phyloP scores from a whole-genome alignment of 768 basidiomycete species.

The Trametes maxima region DNA sequence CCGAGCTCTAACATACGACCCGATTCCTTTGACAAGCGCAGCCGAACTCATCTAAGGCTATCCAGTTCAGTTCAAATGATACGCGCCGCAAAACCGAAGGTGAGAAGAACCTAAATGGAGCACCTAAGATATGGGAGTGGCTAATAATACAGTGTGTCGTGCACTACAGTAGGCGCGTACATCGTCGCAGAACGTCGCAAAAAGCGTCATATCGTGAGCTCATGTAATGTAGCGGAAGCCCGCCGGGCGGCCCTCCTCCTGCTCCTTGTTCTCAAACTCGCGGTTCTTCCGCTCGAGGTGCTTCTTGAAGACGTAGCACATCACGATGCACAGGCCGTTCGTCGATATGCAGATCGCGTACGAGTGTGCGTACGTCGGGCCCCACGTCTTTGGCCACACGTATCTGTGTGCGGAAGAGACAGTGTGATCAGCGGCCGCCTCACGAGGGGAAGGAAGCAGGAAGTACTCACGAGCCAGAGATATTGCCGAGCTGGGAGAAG shows the following conservation, averaged over 20 bases:
- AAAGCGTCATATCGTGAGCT: background rate
- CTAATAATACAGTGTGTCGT: conserved; percentile 12
- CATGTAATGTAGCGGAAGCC: conserved; percentile 46
- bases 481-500: conserved; percentile 80
- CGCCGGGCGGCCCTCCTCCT: conserved; percentile 39
- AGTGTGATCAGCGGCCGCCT: conserved; percentile 1
- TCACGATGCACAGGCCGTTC: conserved; percentile 44
- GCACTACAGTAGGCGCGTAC: conserved; percentile 9
- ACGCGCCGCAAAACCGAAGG: no score
- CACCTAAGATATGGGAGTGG: background rate
- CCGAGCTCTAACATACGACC: no score
- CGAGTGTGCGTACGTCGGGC: conserved; percentile 67
- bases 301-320: conserved; percentile 39
- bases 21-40: no score
- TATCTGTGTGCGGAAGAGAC: conserved; percentile 43
- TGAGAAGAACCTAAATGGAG: no score
- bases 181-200: background rate
- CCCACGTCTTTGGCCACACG: conserved; percentile 70
- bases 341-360: conserved; percentile 74
- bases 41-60: no score
- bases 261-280: conserved; percentile 41
- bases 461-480: conserved; percentile 69
- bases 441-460: conserved; percentile 33
- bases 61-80: no score
- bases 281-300: conserved; percentile 35